Percentiles rank a stretch among this genome's conserved stretches.
These are phyloP conservation scores for Exophiala dermatitidis DNA, from an alignment of 2,329 filamentous ascomycete genomes.

Conservation along the genomic window DNA sequence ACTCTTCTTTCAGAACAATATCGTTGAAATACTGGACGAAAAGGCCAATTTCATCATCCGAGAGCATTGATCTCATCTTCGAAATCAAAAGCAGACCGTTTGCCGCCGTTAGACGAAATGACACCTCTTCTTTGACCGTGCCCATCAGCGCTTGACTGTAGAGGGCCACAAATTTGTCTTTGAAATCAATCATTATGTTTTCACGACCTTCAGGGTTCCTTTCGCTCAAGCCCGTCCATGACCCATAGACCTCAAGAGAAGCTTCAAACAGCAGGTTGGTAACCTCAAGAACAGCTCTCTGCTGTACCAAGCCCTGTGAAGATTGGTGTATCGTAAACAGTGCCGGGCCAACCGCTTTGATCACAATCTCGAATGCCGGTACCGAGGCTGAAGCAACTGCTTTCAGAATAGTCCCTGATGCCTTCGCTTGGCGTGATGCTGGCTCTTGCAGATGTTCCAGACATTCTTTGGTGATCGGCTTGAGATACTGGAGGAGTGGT, in stretches of 20 bases:
- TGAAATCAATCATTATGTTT: conserved; percentile 43
- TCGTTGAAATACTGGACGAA: conserved; percentile 53
- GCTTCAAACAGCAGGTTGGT: conserved; percentile 52
- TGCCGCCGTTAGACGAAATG: conserved; percentile 44
- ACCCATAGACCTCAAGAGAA: conserved; percentile 51
- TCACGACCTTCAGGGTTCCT: conserved; percentile 30
- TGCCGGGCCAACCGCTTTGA: conserved; percentile 51
- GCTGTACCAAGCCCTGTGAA: conserved; percentile 55
- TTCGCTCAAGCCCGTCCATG: conserved; percentile 44
- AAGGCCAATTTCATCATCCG: conserved; percentile 47
- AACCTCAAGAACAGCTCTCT: conserved; percentile 56
- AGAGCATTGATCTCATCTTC: conserved; percentile 41
- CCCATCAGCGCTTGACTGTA: conserved; percentile 51
- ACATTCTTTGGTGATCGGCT: conserved; percentile 58
- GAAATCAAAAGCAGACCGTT: conserved; percentile 43
- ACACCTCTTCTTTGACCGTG: conserved; percentile 45
- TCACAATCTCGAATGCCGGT: conserved; percentile 48
- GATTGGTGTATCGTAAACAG: conserved; percentile 55
- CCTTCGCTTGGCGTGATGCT: conserved; percentile 61
- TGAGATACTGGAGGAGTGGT: conserved; percentile 49
- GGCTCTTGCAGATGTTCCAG: conserved; percentile 62
- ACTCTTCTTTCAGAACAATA: conserved; percentile 54
- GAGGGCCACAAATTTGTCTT: conserved; percentile 47
- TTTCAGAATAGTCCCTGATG: conserved; percentile 54
- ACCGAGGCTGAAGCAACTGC: conserved; percentile 50